Conservation (phyloP, 2,329 filamentous ascomycete species). For the Helotiales sp. region DNA sequence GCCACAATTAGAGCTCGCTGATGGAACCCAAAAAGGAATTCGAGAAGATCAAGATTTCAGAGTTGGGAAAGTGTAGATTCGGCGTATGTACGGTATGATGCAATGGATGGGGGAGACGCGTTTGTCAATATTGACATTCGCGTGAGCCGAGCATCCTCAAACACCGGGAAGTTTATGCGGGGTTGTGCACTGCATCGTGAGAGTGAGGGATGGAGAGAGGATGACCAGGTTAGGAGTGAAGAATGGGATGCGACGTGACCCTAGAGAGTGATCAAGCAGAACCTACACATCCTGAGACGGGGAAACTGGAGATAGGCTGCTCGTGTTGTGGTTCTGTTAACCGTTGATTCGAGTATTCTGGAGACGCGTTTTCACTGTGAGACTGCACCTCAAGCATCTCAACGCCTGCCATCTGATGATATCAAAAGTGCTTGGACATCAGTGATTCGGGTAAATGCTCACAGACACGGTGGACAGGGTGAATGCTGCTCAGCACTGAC, state of each 20-base stretch:
- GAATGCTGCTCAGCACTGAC: no score
- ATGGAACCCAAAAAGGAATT: background rate
- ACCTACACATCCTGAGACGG: background rate
- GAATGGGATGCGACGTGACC: background rate
- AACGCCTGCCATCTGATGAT: no score
- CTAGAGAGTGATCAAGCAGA: background rate
- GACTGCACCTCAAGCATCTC: background rate
- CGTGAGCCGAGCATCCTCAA: slow-evolving; percentile 9
- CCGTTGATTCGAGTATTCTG: background rate
- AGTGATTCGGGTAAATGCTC: background rate
- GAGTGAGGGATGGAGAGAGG: background rate
- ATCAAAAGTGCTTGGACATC: background rate
- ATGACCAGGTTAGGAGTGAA: background rate
- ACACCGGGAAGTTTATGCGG: background rate
- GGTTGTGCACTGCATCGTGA: background rate
- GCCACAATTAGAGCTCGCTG: background rate
- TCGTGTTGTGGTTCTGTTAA: background rate
- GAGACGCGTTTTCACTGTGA: background rate
- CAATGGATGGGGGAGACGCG: slow-evolving; percentile 18
- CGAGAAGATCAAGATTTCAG: background rate
- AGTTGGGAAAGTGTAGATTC: background rate
- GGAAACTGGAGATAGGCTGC: background rate
- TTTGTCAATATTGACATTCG: slow-evolving; percentile 31
- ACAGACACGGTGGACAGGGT: background rate
- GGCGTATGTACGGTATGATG: slow-evolving; percentile 13